Percentiles rank a stretch among this genome's conserved stretches.
Evolutionary conservation across 371 early-diverging fungal genomes (phyloP).

Genomic region (Lichtheimia ramosa): DNA sequence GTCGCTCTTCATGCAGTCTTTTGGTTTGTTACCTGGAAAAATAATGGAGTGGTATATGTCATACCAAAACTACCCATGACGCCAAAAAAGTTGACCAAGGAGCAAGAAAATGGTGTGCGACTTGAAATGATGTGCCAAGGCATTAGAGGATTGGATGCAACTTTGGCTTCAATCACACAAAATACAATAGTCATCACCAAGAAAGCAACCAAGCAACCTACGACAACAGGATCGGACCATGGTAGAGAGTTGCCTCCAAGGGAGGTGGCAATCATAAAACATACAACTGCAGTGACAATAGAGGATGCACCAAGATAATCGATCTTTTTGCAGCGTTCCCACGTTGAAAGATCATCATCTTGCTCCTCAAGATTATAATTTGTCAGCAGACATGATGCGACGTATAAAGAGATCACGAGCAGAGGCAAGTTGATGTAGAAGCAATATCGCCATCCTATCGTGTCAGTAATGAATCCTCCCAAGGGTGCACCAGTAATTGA

Average conservation of each 20-base stretch:
- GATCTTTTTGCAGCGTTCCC: constrained; percentile 56
- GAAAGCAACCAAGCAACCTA: constrained; percentile 53
- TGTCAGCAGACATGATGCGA: constrained; percentile 32
- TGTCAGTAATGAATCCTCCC: constrained; percentile 59
- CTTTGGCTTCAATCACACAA: constrained; percentile 56
- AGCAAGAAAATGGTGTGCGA: constrained; percentile 40
- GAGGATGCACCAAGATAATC: constrained; percentile 64
- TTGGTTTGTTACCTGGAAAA: constrained; percentile 25
- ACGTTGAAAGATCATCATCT: constrained; percentile 32
- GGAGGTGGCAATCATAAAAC: constrained; percentile 60
- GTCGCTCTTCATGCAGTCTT: too few species aligned
- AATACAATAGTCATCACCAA: constrained; percentile 46
- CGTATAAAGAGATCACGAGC: constrained; percentile 53
- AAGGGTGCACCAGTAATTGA: constrained; percentile 72
- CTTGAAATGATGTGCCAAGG: constrained; percentile 46
- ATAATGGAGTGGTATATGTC: constrained; percentile 37
- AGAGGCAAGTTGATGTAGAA: constrained; percentile 81
- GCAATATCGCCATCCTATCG: constrained; percentile 59
- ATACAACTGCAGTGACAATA: constrained; percentile 50
- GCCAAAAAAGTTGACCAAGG: constrained; percentile 35
- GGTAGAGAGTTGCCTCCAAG: constrained; percentile 62
- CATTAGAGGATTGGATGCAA: constrained; percentile 61
- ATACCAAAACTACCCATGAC: constrained; percentile 31
- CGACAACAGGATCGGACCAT: constrained; percentile 65
- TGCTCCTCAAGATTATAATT: constrained; percentile 45